Base-by-base conservation (phyloP, 129 eudicot species). In the Artemisia argyi region DNA sequence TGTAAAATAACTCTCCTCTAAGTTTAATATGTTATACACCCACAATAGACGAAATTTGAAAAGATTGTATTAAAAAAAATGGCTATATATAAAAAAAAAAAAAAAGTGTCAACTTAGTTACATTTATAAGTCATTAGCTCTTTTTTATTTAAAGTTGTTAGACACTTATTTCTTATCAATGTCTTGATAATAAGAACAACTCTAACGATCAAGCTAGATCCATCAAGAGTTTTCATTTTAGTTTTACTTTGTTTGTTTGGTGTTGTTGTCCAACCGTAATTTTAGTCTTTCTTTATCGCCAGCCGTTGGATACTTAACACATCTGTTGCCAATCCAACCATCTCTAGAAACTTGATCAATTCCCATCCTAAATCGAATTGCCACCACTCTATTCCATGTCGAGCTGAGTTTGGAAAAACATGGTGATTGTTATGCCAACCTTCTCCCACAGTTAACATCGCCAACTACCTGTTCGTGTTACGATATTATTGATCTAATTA, bases 341-440 rank as follows among this genome's bases (percentile, higher is more conserved):
- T 68, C 71, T 81, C 69, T 42, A 90, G 86, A 61, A 85, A 61
- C 77, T 85, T 83, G 22, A 91, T 81, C 11, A 79, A 63, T 28
- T 83, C 85, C 97, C 91, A 87, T 26, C 91, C 85, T 78, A 75
- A 50, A 47, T 91, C 97, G 7, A 91, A 22, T 59, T 91, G 91
- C 89, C 91, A 91, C 88, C 86, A 85, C 68, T 91, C 91, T 1
- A 87, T 65, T 58, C 97, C 97, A 77, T 91, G 97, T 56, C 95
- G 52, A 13, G 95, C 97, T 0, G 97, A 91, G 48, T 73, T 83
- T 60, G 83, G 91, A 17, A 91, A 91, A 0, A 95, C 89, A 74
- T 88, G 97, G 82, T 87, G 97, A 62, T 90, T 90, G 79, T 90
- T 90, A 65, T 90, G 97, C 97, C 97, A 90, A 2, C 97, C 94